Conservation (phyloP, 2,329 filamentous ascomycete species). For the Paecilomyces sp. region DNA sequence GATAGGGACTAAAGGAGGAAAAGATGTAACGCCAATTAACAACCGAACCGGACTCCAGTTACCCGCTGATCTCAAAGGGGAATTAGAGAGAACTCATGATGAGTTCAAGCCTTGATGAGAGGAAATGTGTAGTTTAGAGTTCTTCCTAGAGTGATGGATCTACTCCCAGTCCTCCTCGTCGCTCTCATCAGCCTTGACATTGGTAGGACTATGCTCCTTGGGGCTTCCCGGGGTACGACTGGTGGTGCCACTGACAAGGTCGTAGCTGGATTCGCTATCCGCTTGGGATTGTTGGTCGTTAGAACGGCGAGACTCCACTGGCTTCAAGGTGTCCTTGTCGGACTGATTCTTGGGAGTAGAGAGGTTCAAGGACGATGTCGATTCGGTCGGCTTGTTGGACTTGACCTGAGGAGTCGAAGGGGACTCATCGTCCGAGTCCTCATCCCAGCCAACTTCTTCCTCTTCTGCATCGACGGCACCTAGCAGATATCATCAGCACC, state of each 20-base stretch:
- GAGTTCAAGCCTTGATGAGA: background rate
- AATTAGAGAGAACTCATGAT: background rate
- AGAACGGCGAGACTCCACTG: constrained; percentile 60
- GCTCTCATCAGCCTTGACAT: constrained; percentile 47
- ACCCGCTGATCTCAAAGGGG: background rate
- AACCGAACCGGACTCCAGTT: background rate
- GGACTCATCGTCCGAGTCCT: constrained; percentile 59
- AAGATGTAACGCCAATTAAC: background rate
- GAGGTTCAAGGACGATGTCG: constrained; percentile 11
- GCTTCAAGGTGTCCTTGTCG: constrained; percentile 48
- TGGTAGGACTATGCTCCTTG: constrained; percentile 39
- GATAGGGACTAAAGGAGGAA: background rate
- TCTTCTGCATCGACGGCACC: constrained; percentile 55
- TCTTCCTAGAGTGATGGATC: constrained; percentile 5
- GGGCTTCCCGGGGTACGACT: constrained; percentile 69
- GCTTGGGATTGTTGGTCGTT: constrained; percentile 85
- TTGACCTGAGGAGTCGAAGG: constrained; percentile 36
- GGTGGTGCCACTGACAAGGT: constrained; percentile 75
- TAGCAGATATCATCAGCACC: background rate
- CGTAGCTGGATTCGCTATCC: constrained; percentile 93
- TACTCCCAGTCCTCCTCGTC: constrained; percentile 75
- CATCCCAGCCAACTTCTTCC: constrained; percentile 61
- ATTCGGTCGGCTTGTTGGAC: constrained; percentile 27
- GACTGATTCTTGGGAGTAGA: constrained; percentile 23
- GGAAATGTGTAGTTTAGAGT: background rate